phyloP scores from a whole-genome alignment of 495 filamentous ascomycete genomes.

The Achaetomiella virescens region DNA sequence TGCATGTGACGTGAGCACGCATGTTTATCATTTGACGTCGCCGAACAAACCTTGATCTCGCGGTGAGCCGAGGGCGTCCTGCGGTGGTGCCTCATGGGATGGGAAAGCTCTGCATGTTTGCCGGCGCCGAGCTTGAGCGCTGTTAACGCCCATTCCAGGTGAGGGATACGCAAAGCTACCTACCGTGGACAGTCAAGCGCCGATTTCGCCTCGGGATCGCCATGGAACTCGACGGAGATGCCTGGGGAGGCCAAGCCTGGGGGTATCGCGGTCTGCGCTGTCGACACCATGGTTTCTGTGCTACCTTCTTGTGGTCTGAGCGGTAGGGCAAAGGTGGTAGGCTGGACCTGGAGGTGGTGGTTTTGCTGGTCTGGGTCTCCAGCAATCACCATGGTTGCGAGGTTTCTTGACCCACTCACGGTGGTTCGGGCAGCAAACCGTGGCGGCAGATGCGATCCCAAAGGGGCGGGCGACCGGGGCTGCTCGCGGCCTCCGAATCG shows the following conservation, averaged over 20 bases:
- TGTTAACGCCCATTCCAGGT: background rate
- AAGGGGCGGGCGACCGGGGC: too few species aligned
- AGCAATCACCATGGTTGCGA: too few species aligned
- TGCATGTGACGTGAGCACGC: slow-evolving; percentile 22
- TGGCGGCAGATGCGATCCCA: too few species aligned
- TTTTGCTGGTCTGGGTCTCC: too few species aligned
- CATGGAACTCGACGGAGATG: slow-evolving; percentile 37
- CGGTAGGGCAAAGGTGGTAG: slow-evolving; percentile 15
- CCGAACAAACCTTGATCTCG: slow-evolving; percentile 56
- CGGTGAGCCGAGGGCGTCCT: slow-evolving; percentile 64
- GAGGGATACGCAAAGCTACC: slow-evolving; percentile 14
- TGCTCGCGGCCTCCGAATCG: too few species aligned
- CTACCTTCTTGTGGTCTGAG: slow-evolving; percentile 12
- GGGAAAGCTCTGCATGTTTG: slow-evolving; percentile 39
- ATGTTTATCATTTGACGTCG: background rate
- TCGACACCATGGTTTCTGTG: slow-evolving; percentile 10
- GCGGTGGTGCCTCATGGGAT: slow-evolving; percentile 71
- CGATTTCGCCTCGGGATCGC: slow-evolving; percentile 13
- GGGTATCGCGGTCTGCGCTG: slow-evolving; percentile 12
- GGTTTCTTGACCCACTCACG: too few species aligned
- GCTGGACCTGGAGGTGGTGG: background rate
- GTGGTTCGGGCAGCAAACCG: too few species aligned
- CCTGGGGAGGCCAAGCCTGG: slow-evolving; percentile 32
- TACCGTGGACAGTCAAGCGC: slow-evolving; percentile 28
- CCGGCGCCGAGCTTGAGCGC: slow-evolving; percentile 33